Conservation (phyloP, 2,329 filamentous ascomycete genomes). For the Stagonosporopsis vannaccii region DNA sequence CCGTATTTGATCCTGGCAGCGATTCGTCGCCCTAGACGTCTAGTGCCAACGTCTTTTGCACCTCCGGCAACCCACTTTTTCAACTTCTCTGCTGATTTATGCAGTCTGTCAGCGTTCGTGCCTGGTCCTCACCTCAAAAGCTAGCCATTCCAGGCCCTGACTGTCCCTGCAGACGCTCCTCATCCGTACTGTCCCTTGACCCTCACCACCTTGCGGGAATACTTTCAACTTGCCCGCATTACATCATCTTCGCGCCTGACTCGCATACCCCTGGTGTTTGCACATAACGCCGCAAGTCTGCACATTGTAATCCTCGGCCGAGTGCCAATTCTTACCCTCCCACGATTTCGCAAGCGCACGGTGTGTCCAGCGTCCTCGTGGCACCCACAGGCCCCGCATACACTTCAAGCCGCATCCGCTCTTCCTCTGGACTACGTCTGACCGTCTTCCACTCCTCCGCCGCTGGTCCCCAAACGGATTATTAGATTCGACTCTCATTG, state of each 20-base stretch:
- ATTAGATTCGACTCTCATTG: conserved; percentile 46
- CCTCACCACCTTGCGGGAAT: neutral
- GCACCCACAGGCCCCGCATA: conserved; percentile 30
- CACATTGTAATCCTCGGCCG: conserved; percentile 18
- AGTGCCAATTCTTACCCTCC: conserved; percentile 25
- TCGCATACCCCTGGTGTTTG: conserved; percentile 11
- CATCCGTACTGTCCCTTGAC: conserved; percentile 7
- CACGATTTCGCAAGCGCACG: conserved; percentile 28
- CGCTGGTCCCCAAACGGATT: conserved; percentile 45
- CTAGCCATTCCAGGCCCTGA: conserved; percentile 2
- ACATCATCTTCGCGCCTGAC: conserved; percentile 18
- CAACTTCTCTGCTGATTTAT: conserved; percentile 13
- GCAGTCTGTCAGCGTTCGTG: conserved; percentile 2
- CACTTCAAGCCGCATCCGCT: conserved; percentile 26
- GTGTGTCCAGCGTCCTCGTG: conserved; percentile 30
- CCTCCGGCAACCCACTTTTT: conserved; percentile 9
- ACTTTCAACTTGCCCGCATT: conserved; percentile 9
- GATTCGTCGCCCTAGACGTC: conserved; percentile 11
- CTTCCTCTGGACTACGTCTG: conserved; percentile 16
- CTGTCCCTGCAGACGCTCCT: conserved; percentile 9
- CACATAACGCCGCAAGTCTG: conserved; percentile 17
- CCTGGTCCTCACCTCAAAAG: neutral
- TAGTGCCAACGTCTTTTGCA: conserved; percentile 21
- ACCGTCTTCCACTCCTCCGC: conserved; percentile 27
- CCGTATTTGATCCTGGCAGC: conserved; percentile 15